Base-by-base conservation (phyloP, 257 asterid genomes). In the Galeopsis tetrahit region DNA sequence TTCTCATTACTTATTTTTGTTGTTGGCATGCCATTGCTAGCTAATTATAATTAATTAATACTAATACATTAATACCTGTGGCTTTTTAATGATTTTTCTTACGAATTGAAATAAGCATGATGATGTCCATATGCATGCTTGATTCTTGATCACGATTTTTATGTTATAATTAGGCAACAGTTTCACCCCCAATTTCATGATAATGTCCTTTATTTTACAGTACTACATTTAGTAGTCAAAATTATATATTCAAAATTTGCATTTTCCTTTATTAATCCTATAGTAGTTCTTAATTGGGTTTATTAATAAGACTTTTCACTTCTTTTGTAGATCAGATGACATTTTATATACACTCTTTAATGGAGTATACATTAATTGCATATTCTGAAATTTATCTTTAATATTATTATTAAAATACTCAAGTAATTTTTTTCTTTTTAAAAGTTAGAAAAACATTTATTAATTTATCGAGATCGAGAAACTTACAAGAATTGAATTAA, bases 21-120 rank as follows among this genome's bases (percentile, higher is more conserved):
- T 44, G 69, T 70, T 43, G 82, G 85, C 85, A 77, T 74, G 82
- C 76, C 3, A 7, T 39, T 53, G 32, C 38, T 67, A 66, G 32
- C 38, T 67, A 66, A 77, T 77, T 46, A 69, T 74, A 36, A 71
- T 77, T 62, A 52, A 63, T 69, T 46, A 46, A 64, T 51, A 21
- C 28, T 52, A 60, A 39, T 32, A 5, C 21, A 21, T 0, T 10
- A 58, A 32, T 11, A 36, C 57, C 48, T 60, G 38, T 32, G 48
- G 32, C 44, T 34, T 31, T 48, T 60, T 32, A 48, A 69, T 76
- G 38, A 63, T 68, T 68, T 70, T 71, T 71, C 78, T 75, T 75
- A 17, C 2, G 34, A n/a, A n/a, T n/a, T n/a, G n/a, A 60, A 44
- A 49, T 15, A 68, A 72, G 71, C 63, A 39, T 52, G 33, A 77